phyloP scores from a whole-genome alignment of 768 basidiomycete genomes.

The Russula griseocarnosa region DNA sequence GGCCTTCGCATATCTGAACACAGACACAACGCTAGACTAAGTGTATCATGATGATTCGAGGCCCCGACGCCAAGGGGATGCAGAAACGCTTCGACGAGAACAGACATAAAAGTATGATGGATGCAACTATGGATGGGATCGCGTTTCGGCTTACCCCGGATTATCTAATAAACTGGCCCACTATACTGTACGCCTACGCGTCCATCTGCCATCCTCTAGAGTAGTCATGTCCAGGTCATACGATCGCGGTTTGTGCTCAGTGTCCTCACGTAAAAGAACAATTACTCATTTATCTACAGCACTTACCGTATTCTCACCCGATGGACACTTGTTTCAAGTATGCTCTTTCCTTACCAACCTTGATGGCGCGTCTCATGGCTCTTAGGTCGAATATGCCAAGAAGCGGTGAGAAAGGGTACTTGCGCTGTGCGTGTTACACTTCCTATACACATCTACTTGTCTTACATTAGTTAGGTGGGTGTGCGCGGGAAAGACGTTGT shows the following conservation, averaged over 20 bases:
- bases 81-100: no score
- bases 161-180: slow-evolving; percentile 25
- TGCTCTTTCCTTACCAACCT: neutral
- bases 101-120: no score
- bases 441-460: neutral
- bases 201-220: slow-evolving; percentile 10
- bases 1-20: no score
- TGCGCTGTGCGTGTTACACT: slow-evolving; percentile 67
- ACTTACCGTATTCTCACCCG: slow-evolving; percentile 96
- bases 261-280: neutral
- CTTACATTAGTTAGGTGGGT: slow-evolving; percentile 63
- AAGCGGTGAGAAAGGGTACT: slow-evolving; percentile 95
- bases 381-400: slow-evolving; percentile 98
- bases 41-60: neutral
- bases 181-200: slow-evolving; percentile 17
- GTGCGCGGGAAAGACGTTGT: slow-evolving; percentile 93
- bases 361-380: slow-evolving; percentile 29
- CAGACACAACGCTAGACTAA: no score
- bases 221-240: slow-evolving; percentile 83
- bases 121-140: no score
- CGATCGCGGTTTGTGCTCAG: slow-evolving; percentile 77
- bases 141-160: slow-evolving; percentile 23
- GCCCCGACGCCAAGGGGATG: no score
- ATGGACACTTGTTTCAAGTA: slow-evolving; percentile 98
- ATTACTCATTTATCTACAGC: slow-evolving; percentile 45